A percentile compares a stretch with the other conserved stretches of the same genome.
Evolutionary conservation across 257 asterid genomes (phyloP).

Genomic region (Craterostigma plantagineum): DNA sequence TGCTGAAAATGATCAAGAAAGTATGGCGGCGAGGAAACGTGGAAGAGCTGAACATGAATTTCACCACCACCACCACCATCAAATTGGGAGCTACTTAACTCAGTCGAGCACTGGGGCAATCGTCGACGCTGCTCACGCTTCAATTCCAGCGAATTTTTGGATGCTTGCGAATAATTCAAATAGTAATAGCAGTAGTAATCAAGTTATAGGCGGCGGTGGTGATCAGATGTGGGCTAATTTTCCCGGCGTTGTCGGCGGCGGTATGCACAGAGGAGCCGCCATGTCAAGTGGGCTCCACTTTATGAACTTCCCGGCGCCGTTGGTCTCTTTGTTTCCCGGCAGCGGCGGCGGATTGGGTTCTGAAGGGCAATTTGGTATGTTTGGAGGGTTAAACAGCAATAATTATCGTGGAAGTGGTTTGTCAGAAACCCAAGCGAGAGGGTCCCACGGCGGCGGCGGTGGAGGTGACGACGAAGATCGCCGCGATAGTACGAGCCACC

Average conservation of each 20-base stretch:
- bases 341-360: constrained; percentile 16
- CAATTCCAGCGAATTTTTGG: constrained; percentile 82
- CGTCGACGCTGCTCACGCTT: constrained; percentile 51
- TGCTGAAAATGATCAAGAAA: constrained; percentile 31
- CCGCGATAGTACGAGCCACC: constrained; percentile 53
- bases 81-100: constrained; percentile 54
- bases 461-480: constrained; percentile 62
- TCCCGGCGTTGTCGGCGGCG: constrained; percentile 27
- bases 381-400: constrained; percentile 43
- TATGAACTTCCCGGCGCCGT: constrained; percentile 73
- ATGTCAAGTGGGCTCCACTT: constrained; percentile 74
- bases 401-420: constrained; percentile 47
- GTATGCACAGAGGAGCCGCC: constrained; percentile 60
- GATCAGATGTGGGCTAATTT: constrained; percentile 86
- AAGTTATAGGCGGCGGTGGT: constrained; percentile 49
- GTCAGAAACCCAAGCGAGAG: constrained; percentile 32
- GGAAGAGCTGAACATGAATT: constrained; percentile 35
- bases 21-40: constrained; percentile 33
- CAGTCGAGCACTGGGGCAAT: constrained; percentile 58
- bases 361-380: constrained; percentile 13
- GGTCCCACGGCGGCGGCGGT: constrained; percentile 44
- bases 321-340: constrained; percentile 34
- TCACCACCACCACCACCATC: constrained; percentile 33
- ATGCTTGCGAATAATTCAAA: constrained; percentile 53
- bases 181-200: constrained; percentile 16